phyloP scores from a whole-genome alignment of 176 grass and related monocot species.

The Zoysia japonica region DNA sequence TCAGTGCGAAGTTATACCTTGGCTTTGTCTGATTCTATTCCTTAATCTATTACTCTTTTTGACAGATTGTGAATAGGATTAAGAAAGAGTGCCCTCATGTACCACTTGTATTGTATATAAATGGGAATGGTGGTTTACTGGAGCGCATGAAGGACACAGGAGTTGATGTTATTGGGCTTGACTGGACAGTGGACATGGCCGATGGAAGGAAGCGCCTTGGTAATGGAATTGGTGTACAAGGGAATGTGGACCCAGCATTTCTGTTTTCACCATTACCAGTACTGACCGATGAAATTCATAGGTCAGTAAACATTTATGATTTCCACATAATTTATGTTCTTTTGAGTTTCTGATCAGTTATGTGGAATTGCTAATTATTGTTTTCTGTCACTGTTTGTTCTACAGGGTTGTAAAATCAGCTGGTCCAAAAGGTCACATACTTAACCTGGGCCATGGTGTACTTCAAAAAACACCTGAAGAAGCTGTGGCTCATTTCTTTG shows the following conservation, averaged over 20 bases:
- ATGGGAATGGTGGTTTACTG: constrained; percentile 95
- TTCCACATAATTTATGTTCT: constrained; percentile 3
- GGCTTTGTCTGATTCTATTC: neutral
- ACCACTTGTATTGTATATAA: constrained; percentile 91
- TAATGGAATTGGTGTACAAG: constrained; percentile 73
- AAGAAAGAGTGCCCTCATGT: constrained; percentile 79
- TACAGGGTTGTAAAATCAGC: constrained; percentile 87
- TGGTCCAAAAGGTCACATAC: constrained; percentile 82
- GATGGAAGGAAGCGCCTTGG: constrained; percentile 91
- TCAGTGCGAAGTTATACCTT: neutral
- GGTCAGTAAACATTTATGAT: constrained; percentile 50
- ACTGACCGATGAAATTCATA: constrained; percentile 93
- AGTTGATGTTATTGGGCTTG: constrained; percentile 97
- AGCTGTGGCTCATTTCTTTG: constrained; percentile 95
- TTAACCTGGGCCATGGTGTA: constrained; percentile 94
- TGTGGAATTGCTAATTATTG: constrained; percentile 16
- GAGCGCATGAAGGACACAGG: constrained; percentile 83
- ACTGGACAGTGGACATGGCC: constrained; percentile 98
- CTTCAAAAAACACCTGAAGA: constrained; percentile 88
- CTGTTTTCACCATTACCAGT: constrained; percentile 77
- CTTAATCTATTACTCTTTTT: constrained; percentile 41
- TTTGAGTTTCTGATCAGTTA: constrained; percentile 21
- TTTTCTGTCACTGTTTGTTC: constrained; percentile 13
- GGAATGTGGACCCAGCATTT: constrained; percentile 91
- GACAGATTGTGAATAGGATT: constrained; percentile 83